These are phyloP conservation scores for Schwanniomyces yamadae DNA, from an alignment of 805 yeast species.

Conservation along the genomic window DNA sequence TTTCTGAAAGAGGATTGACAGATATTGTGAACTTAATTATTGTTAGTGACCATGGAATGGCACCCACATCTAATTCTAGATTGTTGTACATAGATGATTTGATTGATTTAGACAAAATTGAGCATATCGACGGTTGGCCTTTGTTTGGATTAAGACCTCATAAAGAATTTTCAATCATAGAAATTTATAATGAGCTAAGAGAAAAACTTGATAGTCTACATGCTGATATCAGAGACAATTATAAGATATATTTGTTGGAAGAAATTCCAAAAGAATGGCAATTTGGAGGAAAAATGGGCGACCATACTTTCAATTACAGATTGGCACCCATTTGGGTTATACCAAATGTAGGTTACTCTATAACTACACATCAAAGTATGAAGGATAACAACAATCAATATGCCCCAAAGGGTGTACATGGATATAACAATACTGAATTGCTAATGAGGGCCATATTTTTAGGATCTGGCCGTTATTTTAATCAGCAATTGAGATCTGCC, in stretches of 20 bases:
- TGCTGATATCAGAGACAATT: constrained; percentile 24
- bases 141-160: constrained; percentile 70
- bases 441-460: constrained; percentile 82
- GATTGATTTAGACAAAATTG: constrained; percentile 52
- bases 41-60: constrained; percentile 93
- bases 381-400: constrained; percentile 48
- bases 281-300: constrained; percentile 45
- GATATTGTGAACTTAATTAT: constrained; percentile 71
- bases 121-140: constrained; percentile 84
- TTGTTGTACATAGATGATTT: constrained; percentile 72
- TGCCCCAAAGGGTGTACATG: constrained; percentile 77
- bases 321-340: constrained; percentile 85
- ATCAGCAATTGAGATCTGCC: constrained; percentile 22
- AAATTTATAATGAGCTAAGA: constrained; percentile 45
- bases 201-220: constrained; percentile 25
- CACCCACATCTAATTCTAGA: constrained; percentile 74
- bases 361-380: constrained; percentile 62
- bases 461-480: constrained; percentile 79
- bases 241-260: constrained; percentile 50
- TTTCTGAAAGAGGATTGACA: constrained; percentile 55
- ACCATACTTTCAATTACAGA: constrained; percentile 51
- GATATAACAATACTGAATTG: constrained; percentile 73
- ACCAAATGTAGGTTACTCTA: constrained; percentile 78
- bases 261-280: constrained; percentile 54
- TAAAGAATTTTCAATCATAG: constrained; percentile 35